Evolutionary conservation across 495 filamentous ascomycete species (phyloP).

Genomic region (Penicillium tannophilum): DNA sequence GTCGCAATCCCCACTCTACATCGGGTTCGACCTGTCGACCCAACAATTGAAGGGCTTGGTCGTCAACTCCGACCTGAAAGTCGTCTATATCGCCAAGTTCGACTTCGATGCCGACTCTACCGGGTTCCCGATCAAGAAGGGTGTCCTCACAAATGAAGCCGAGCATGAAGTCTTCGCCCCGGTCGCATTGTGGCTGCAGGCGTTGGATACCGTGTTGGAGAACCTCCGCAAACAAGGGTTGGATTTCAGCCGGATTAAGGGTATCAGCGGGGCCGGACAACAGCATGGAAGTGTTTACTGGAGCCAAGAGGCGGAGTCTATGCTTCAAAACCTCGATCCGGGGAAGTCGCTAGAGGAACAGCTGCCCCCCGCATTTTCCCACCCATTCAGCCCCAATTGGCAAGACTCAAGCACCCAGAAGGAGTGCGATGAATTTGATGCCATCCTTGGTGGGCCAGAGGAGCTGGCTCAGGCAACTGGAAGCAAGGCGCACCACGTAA

Average conservation of each 20-base stretch:
- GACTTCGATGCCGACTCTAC: slow-evolving; percentile 73
- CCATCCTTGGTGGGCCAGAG: slow-evolving; percentile 62
- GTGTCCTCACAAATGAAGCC: slow-evolving; percentile 76
- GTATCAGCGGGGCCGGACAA: slow-evolving; percentile 89
- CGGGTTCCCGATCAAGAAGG: slow-evolving; percentile 77
- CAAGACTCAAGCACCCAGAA: slow-evolving; percentile 92
- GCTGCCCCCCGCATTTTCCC: slow-evolving; percentile 74
- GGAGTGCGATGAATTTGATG: slow-evolving; percentile 88
- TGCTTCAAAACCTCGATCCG: slow-evolving; percentile 63
- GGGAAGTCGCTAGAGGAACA: slow-evolving; percentile 66
- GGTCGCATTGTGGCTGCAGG: slow-evolving; percentile 92
- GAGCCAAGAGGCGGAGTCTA: slow-evolving; percentile 67
- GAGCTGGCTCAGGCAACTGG: slow-evolving; percentile 77
- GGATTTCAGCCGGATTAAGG: slow-evolving; percentile 75
- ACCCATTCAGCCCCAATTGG: slow-evolving; percentile 93
- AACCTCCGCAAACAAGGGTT: slow-evolving; percentile 71
- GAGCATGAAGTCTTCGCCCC: slow-evolving; percentile 90
- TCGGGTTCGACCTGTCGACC: slow-evolving; percentile 95
- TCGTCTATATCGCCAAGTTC: slow-evolving; percentile 55
- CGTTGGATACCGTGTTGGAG: slow-evolving; percentile 78
- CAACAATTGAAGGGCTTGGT: slow-evolving; percentile 94
- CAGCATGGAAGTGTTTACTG: slow-evolving; percentile 97
- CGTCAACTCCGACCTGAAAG: slow-evolving; percentile 67
- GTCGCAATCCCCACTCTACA: slow-evolving; percentile 65
- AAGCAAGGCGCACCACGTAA: slow-evolving; percentile 91